Base-by-base conservation (phyloP, 805 yeast genomes). In the Candida multigemmis region DNA sequence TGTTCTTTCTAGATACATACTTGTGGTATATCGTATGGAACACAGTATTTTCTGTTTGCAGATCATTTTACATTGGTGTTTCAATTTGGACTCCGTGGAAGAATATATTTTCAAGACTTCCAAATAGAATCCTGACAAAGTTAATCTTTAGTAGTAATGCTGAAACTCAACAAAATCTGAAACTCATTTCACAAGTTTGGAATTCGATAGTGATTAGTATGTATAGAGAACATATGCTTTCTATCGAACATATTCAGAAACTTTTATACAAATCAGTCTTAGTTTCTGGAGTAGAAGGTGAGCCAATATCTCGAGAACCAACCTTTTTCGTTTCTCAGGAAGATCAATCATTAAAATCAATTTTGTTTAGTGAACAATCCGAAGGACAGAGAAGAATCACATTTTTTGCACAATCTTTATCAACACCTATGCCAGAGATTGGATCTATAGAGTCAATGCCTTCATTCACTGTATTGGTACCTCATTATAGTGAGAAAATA, bases 401-500 rank as follows among this genome's bases (percentile, higher is more conserved):
- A 0, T 85, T 82, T 46, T 85, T 85, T 62, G 95, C 96, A 0
- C 94, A 85, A 44, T 83, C 94, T 0, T 57, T 85, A 22, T 77
- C 94, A 0, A 82, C 93, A 0, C 89, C 94, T 1, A 78, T 85
- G 60, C 80, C 84, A 1, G 85, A 77, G 23, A 77, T 85, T 0
- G 53, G 67, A 8, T 69, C 84, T 0, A 67, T 77, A 6, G 68
- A 65, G 12, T 62, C 73, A 23, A 81, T 82, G 84, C 93, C 94
- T 1, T 60, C 82, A 0, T 84, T 84, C 41, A 74, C 91, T 1
- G 97, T 91, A 13, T 67, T 89, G 57, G 81, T 89, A 41, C 97
- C 98, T 48, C 98, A 89, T 57, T 89, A 89, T 60, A 69, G 91
- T 39, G 98, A 89, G 65, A 89, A 86, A 74, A 89, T 89, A 36